Conservation (phyloP, 2,329 filamentous ascomycete genomes). For the Fusarium illudens region DNA sequence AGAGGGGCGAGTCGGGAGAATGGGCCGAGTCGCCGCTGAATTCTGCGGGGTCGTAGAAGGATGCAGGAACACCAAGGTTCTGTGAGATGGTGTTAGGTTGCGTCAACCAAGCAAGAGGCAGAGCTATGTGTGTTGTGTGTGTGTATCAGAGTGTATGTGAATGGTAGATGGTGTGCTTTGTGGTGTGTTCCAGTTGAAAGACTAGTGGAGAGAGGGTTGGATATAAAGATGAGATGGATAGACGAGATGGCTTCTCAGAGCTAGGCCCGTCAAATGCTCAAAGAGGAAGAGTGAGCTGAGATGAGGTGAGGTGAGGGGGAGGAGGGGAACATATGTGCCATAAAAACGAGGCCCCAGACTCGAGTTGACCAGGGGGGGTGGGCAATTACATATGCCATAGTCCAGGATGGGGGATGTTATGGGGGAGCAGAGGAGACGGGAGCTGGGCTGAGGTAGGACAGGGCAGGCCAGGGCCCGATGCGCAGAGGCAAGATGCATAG, state of each 20-base stretch:
- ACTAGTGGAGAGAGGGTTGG: conserved; percentile 24
- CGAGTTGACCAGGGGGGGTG: conserved; percentile 30
- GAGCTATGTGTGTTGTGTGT: not conserved
- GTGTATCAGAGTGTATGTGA: not conserved
- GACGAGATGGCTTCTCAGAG: conserved; percentile 17
- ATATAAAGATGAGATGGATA: conserved; percentile 34
- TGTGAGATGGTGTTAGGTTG: conserved; percentile 32
- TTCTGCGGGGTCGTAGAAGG: conserved; percentile 42
- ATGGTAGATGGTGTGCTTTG: conserved; percentile 31
- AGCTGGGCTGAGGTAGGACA: conserved; percentile 5
- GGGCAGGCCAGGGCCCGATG: conserved; percentile 6
- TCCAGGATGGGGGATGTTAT: conserved; percentile 15
- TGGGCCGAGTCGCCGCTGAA: conserved; percentile 42
- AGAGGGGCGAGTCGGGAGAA: conserved; percentile 42
- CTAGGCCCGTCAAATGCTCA: conserved; percentile 20
- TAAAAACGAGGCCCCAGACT: conserved; percentile 40
- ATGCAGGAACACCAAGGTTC: conserved; percentile 34
- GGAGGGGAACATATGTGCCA: conserved; percentile 36
- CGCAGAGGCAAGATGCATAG: not conserved
- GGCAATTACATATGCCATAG: conserved; percentile 14
- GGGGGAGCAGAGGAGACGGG: not conserved
- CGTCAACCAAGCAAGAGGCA: conserved; percentile 6
- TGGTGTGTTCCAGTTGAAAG: conserved; percentile 18
- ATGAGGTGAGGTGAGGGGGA: conserved; percentile 35
- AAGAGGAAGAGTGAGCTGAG: conserved; percentile 35